phyloP scores from a whole-genome alignment of 441 rosid genomes.

The Croton setiger region DNA sequence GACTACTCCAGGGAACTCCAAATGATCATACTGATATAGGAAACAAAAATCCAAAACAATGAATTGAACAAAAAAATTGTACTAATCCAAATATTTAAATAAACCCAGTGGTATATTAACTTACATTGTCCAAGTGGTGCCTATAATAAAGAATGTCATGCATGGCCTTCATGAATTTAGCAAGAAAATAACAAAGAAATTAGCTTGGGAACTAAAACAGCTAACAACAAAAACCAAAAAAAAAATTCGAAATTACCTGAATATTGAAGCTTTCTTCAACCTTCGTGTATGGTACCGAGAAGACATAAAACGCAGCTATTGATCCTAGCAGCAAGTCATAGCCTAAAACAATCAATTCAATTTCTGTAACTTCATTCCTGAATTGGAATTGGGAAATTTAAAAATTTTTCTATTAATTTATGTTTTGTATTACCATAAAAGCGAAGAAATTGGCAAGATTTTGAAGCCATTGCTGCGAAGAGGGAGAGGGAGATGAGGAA shows the following conservation, averaged over 20 bases:
- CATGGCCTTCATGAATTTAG: slow-evolving; percentile 51
- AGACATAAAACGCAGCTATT: slow-evolving; percentile 76
- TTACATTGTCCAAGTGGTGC: slow-evolving; percentile 67
- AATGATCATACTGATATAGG: slow-evolving; percentile 73
- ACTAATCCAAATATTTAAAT: not conserved
- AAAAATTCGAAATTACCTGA: slow-evolving; percentile 43
- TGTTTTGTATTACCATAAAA: slow-evolving; percentile 34
- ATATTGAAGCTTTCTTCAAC: slow-evolving; percentile 97
- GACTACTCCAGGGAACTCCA: slow-evolving; percentile 96
- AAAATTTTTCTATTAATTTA: not conserved
- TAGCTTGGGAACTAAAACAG: slow-evolving; percentile 8
- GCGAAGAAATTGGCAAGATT: slow-evolving; percentile 35
- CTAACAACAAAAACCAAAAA: not conserved
- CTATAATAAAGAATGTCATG: slow-evolving; percentile 84
- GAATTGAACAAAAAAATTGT: not conserved
- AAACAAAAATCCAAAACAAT: slow-evolving; percentile 13
- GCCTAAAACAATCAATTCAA: slow-evolving; percentile 38
- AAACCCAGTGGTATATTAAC: slow-evolving; percentile 17
- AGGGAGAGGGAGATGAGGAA: not conserved
- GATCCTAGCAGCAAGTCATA: slow-evolving; percentile 77
- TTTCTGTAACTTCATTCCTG: slow-evolving; percentile 5
- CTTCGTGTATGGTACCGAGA: slow-evolving; percentile 78
- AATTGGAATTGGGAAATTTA: not conserved
- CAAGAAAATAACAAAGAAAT: not conserved
- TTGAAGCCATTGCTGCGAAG: slow-evolving; percentile 33